Conservation (phyloP, 352 stramenopile species). For the Phytopythium chamaehyphon region DNA sequence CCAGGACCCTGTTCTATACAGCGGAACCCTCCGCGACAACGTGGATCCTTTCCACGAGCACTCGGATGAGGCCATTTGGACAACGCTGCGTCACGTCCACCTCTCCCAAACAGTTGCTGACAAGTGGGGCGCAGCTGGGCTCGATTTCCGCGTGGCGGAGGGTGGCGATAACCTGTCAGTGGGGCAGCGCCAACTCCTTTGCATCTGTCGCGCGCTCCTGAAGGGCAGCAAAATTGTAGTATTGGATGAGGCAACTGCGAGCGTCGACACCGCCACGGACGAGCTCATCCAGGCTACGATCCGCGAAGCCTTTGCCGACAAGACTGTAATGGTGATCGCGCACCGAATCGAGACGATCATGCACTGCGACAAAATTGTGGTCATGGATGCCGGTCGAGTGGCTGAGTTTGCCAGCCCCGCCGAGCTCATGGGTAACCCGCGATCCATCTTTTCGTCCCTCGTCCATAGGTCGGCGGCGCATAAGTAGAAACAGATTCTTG, state of each 20-base stretch:
- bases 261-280: conserved; percentile 68
- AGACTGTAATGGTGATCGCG: conserved; percentile 92
- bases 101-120: conserved; percentile 61
- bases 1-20: conserved; percentile 94
- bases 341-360: conserved; percentile 91
- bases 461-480: neutral
- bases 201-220: conserved; percentile 92
- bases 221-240: conserved; percentile 89
- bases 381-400: neutral
- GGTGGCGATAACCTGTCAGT: conserved; percentile 92
- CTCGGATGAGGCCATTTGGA: conserved; percentile 48
- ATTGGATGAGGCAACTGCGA: conserved; percentile 95
- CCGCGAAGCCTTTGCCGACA: conserved; percentile 75
- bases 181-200: conserved; percentile 94
- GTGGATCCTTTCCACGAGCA: conserved; percentile 84
- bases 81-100: conserved; percentile 40
- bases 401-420: neutral
- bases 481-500: neutral
- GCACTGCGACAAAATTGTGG: conserved; percentile 81
- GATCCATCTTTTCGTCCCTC: neutral
- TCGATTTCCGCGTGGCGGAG: conserved; percentile 90
- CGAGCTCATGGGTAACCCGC: neutral
- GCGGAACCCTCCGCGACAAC: conserved; percentile 81
- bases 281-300: conserved; percentile 53
- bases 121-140: conserved; percentile 25